Evolutionary conservation across 495 filamentous ascomycete genomes (phyloP).

Genomic region (Aspergillus cavernicola): DNA sequence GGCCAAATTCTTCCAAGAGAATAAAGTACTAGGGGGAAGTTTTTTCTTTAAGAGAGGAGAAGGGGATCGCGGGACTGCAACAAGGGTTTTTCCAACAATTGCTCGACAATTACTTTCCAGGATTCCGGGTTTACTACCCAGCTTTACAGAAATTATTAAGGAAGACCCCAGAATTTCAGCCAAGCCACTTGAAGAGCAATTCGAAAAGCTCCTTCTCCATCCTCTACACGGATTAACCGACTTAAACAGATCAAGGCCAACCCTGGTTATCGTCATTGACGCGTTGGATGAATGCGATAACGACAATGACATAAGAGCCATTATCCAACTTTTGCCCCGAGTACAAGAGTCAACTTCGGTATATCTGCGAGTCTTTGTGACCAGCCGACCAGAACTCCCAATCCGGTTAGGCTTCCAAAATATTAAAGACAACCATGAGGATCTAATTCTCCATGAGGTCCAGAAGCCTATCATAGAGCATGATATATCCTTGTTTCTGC

Average conservation of each 20-base stretch:
- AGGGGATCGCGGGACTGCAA: not conserved
- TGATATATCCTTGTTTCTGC: conserved; percentile 22
- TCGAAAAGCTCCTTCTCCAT: conserved; percentile 39
- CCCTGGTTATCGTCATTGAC: conserved; percentile 41
- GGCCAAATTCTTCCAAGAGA: not conserved
- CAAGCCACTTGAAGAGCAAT: conserved; percentile 30
- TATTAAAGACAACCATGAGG: not conserved
- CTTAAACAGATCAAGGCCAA: not conserved
- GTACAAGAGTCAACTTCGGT: not conserved
- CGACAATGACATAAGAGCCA: conserved; percentile 30
- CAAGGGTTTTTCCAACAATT: not conserved
- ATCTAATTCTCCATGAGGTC: conserved; percentile 4
- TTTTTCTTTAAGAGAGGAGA: too few relatives aligned
- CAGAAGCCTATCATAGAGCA: conserved; percentile 18
- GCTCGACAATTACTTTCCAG: not conserved
- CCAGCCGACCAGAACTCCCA: conserved; percentile 40
- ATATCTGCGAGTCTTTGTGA: conserved; percentile 25
- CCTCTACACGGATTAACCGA: conserved; percentile 22
- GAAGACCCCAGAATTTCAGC: not conserved
- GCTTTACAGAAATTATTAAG: not conserved
- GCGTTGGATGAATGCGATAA: conserved; percentile 46
- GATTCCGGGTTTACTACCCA: not conserved
- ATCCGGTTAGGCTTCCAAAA: conserved; percentile 28
- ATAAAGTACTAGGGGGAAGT: not conserved
- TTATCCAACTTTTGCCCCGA: conserved; percentile 25